Evolutionary conservation across 2,329 filamentous ascomycete species (phyloP).

Genomic region (Colletotrichum musae): DNA sequence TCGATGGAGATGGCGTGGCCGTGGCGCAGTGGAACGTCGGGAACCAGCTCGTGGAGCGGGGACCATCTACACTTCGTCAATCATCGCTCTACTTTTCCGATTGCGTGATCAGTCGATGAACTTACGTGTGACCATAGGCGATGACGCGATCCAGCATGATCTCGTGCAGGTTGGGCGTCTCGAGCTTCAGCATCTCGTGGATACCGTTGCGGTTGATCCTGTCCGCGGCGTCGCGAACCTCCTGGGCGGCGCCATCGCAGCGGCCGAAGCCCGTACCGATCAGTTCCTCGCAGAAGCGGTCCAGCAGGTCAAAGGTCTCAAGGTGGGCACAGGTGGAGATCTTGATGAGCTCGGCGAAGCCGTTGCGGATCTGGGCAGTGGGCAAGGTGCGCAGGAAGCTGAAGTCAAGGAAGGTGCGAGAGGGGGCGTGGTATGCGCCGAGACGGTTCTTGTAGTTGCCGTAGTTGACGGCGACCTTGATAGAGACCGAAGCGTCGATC

Average conservation of each 20-base stretch:
- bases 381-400: slow-evolving; percentile 79
- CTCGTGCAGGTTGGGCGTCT: slow-evolving; percentile 81
- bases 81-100: not conserved
- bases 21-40: slow-evolving; percentile 77
- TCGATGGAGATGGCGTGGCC: slow-evolving; percentile 83
- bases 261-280: slow-evolving; percentile 77
- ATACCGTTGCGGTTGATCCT: slow-evolving; percentile 79
- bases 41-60: slow-evolving; percentile 78
- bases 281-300: slow-evolving; percentile 78
- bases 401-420: slow-evolving; percentile 82
- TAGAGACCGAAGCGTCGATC: slow-evolving; percentile 82
- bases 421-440: slow-evolving; percentile 80
- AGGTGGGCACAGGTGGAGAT: slow-evolving; percentile 80
- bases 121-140: slow-evolving; percentile 79
- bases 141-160: slow-evolving; percentile 81
- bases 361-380: slow-evolving; percentile 78
- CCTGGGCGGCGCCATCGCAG: slow-evolving; percentile 66
- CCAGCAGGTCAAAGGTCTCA: slow-evolving; percentile 76
- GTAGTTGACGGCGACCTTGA: slow-evolving; percentile 86
- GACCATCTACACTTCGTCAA: slow-evolving; percentile 68
- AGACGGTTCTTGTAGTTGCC: slow-evolving; percentile 83
- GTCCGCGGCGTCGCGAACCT: slow-evolving; percentile 74
- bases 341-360: slow-evolving; percentile 83
- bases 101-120: slow-evolving; percentile 17
- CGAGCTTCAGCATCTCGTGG: slow-evolving; percentile 80